Evolutionary conservation across 2,329 filamentous ascomycete species (phyloP), one percentile per base, ranked within the genome.

Genomic region (Colletotrichum falcatum): DNA sequence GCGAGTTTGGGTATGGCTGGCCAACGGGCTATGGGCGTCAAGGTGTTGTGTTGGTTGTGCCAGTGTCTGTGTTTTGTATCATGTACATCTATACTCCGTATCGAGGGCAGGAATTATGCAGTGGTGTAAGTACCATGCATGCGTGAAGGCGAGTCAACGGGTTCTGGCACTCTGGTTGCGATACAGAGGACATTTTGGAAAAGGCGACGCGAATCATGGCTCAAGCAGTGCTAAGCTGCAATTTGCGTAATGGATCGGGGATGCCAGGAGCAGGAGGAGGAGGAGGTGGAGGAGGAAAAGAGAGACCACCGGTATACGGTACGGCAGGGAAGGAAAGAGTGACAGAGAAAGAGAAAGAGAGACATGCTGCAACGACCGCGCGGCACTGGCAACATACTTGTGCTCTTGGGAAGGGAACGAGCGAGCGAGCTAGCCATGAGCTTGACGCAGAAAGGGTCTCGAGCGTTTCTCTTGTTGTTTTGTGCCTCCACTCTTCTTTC

Each of bases 381-480:
- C 62, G 64, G 58, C 56, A 66, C 18, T 49, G 37, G 49, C 53
- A 35, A 33, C 49, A 39, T 39, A 44, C 5, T 55, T 33, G 49
- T 20, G 65, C 59, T 30, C 53, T 56, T 46, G 37, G 14, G 14
- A 39, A 39, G 37, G 37, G 37, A 39, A 3, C 4, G 14, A 39
- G 37, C 37, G 37, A 39, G 14, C 37, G 37, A 39, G 14, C 30
- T 14, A 63, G 33, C 30, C 5, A 33, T 5, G 23, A 65, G 61
- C 48, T 55, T 62, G 39, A 61, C 62, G 63, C 63, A 70, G 51
- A 26, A 51, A 67, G 67, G 63, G 56, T 70, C 67, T 58, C 44
- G 62, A 61, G 39, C 58, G 55, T 67, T 63, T 61, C 42, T 42
- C 35, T 44, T 23, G 30, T n/a, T 51, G 28, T 16, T 39, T 3